Conservation (phyloP, 495 filamentous ascomycete species). For the Penicillium bovifimosum region DNA sequence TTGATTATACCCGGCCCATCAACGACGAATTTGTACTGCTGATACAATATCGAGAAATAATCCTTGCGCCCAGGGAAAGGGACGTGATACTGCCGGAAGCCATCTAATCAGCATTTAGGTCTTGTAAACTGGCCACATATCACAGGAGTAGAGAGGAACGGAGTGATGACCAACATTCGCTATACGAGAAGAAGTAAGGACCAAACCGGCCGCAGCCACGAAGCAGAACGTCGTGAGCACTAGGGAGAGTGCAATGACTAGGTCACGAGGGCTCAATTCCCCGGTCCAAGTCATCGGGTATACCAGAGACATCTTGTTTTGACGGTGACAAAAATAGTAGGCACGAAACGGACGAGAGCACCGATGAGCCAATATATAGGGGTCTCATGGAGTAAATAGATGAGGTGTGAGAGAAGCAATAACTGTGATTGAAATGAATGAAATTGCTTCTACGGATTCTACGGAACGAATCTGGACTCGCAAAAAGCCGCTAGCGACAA, state of each 20-base stretch:
- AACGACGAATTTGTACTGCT: slow-evolving; percentile 21
- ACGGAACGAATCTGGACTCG: not conserved
- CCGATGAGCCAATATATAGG: not conserved
- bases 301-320: not conserved
- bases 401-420: not conserved
- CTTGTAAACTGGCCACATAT: not conserved
- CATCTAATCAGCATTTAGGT: not conserved
- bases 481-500: not conserved
- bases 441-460: too few relatives aligned
- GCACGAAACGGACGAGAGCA: not conserved
- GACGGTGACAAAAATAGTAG: not conserved
- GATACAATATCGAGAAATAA: slow-evolving; percentile 12
- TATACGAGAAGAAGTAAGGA: slow-evolving; percentile 12
- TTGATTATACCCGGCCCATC: slow-evolving; percentile 19
- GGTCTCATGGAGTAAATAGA: not conserved
- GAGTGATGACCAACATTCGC: slow-evolving; percentile 14
- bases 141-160: not conserved
- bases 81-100: slow-evolving; percentile 4
- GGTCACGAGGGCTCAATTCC: not conserved
- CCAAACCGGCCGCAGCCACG: slow-evolving; percentile 1
- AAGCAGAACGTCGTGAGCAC: not conserved
- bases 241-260: not conserved
- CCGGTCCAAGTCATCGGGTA: not conserved
- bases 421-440: too few relatives aligned
- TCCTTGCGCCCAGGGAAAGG: slow-evolving; percentile 8